phyloP scores from a whole-genome alignment of 768 basidiomycete genomes.

The Hericium erinaceus region DNA sequence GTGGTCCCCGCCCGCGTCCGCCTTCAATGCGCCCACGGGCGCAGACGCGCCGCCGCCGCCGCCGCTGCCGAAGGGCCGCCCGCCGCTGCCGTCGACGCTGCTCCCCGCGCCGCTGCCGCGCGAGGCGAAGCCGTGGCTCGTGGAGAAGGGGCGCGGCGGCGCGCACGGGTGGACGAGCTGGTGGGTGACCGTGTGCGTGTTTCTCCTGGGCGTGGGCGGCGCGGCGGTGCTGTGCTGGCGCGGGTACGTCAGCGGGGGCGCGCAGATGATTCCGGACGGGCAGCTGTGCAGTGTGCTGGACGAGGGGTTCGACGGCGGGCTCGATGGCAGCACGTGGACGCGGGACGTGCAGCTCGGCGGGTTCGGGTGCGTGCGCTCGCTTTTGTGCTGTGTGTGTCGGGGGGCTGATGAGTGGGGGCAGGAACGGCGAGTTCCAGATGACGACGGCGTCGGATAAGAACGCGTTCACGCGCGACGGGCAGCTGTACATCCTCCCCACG shows the following conservation, averaged over 20 bases:
- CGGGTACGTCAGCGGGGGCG: constrained; percentile 26
- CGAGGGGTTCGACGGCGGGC: constrained; percentile 37
- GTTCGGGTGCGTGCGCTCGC: constrained; percentile 28
- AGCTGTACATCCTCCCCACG: constrained; percentile 52
- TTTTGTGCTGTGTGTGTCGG: neutral
- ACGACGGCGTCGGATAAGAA: constrained; percentile 32
- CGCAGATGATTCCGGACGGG: constrained; percentile 25
- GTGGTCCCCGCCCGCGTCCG: constrained; percentile 47
- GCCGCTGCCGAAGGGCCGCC: constrained; percentile 9
- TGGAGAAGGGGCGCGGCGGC: constrained; percentile 25
- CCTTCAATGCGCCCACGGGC: constrained; percentile 16
- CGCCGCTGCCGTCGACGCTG: constrained; percentile 35
- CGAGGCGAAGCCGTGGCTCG: constrained; percentile 42
- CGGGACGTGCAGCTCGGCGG: constrained; percentile 46
- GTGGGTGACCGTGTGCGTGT: constrained; percentile 36
- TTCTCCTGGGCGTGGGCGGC: constrained; percentile 32
- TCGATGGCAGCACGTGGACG: constrained; percentile 27
- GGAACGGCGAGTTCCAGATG: constrained; percentile 49
- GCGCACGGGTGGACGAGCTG: constrained; percentile 32
- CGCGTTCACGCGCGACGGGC: constrained; percentile 36
- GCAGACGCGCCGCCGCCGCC: constrained; percentile 1
- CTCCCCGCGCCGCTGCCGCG: constrained; percentile 41
- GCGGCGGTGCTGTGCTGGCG: constrained; percentile 38
- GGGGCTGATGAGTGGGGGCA: neutral
- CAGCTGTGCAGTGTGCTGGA: constrained; percentile 37